Percentiles rank a stretch among this genome's conserved stretches.
These are phyloP conservation scores for Phymatotrichopsis omnivora DNA, from an alignment of 2,329 filamentous ascomycete genomes.

Conservation along the genomic window DNA sequence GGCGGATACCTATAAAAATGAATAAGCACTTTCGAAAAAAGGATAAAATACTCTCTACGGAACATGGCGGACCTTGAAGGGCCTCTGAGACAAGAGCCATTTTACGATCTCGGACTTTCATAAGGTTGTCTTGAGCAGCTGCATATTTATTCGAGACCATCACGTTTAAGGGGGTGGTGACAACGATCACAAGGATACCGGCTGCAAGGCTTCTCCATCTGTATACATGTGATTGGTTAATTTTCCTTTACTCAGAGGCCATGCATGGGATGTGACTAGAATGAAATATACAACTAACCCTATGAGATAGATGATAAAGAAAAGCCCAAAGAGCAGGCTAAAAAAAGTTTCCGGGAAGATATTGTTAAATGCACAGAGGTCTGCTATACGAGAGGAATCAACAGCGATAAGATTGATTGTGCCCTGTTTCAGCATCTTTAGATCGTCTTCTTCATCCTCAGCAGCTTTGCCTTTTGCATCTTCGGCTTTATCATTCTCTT, in stretches of 20 bases:
- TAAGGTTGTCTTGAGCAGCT: slow-evolving; percentile 55
- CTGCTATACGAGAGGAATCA: slow-evolving; percentile 57
- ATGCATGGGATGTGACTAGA: no score
- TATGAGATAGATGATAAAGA: slow-evolving; percentile 57
- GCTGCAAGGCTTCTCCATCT: slow-evolving; percentile 54
- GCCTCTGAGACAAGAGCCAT: slow-evolving; percentile 67
- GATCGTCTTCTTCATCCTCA: slow-evolving; percentile 43
- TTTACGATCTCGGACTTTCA: slow-evolving; percentile 67
- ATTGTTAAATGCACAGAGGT: slow-evolving; percentile 58
- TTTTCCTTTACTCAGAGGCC: not conserved
- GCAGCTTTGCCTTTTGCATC: slow-evolving; percentile 33
- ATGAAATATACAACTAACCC: slow-evolving; percentile 38
- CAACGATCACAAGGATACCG: slow-evolving; percentile 53
- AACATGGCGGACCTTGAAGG: slow-evolving; percentile 44
- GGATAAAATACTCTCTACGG: not conserved
- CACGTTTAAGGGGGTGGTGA: slow-evolving; percentile 59
- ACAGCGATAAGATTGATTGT: slow-evolving; percentile 72
- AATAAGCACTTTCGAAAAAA: no score
- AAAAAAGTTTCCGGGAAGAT: slow-evolving; percentile 52
- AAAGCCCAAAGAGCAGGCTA: slow-evolving; percentile 55
- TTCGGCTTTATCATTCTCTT: slow-evolving; percentile 31
- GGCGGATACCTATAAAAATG: slow-evolving; percentile 51
- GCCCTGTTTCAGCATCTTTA: slow-evolving; percentile 54
- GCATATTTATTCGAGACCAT: slow-evolving; percentile 56
- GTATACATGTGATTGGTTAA: not conserved